Percentiles rank a stretch among this genome's conserved stretches.
These are phyloP conservation scores for Penicillium manginii DNA, from an alignment of 495 filamentous ascomycete genomes.

Conservation along the genomic window DNA sequence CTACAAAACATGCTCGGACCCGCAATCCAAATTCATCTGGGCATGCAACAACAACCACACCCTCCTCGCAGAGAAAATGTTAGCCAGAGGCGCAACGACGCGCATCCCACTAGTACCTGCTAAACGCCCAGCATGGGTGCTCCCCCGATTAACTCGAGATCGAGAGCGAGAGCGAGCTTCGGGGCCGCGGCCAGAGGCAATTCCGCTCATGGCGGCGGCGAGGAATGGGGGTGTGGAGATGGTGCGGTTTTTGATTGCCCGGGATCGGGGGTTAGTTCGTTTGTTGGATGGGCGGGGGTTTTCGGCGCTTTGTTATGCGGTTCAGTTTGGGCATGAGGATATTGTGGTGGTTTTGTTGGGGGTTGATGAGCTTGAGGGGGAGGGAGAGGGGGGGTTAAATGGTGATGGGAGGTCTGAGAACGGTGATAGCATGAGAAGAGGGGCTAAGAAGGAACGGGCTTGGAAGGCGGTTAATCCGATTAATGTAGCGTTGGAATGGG, in stretches of 20 bases:
- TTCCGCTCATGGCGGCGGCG: background rate
- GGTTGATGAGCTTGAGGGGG: no score
- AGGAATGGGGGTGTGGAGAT: background rate
- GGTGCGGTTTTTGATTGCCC: background rate
- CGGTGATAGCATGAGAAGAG: no score
- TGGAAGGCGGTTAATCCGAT: background rate
- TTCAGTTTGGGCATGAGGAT: background rate
- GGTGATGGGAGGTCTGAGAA: no score
- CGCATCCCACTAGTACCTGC: background rate
- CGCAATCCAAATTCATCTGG: background rate
- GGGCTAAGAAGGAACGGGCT: no score
- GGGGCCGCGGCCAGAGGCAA: background rate
- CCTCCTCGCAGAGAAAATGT: background rate
- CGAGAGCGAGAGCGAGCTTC: no score
- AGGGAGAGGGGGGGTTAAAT: no score
- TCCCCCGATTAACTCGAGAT: no score
- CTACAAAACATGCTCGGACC: background rate
- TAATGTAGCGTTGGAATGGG: background rate
- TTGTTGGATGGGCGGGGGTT: background rate
- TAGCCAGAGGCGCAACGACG: background rate
- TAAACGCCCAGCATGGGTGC: no score
- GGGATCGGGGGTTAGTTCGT: background rate
- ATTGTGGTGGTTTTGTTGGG: background rate
- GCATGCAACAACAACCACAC: background rate
- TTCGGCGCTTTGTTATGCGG: background rate